phyloP scores from a whole-genome alignment of 495 filamentous ascomycete genomes.

The Stereocaulon alpinum region DNA sequence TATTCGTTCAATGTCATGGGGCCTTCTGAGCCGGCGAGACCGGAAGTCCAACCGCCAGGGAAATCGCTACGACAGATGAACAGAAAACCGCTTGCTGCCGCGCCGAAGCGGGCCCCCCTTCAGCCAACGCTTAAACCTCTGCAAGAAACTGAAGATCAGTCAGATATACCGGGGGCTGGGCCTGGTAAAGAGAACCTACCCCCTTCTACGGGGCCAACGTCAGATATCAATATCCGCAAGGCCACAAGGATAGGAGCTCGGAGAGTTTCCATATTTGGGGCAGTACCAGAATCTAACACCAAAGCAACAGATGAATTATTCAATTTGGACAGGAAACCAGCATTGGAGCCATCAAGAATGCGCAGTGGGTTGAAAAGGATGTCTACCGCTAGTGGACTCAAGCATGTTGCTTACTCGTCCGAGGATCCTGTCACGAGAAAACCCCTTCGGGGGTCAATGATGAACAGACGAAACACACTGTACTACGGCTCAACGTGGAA shows the following conservation, averaged over 20 bases:
- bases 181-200: conserved; percentile 36
- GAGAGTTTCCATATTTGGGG: not conserved
- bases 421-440: not conserved
- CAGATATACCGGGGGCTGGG: conserved; percentile 34
- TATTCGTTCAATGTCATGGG: conserved; percentile 1
- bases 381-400: not conserved
- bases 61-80: conserved; percentile 25
- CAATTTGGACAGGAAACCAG: not conserved
- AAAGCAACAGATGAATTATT: not conserved
- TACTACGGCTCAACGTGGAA: conserved; percentile 6
- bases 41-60: not conserved
- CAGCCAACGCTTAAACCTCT: conserved; percentile 28
- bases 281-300: not conserved
- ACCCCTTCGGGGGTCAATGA: not conserved
- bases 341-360: not conserved
- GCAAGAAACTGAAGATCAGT: conserved; percentile 23
- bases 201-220: not conserved
- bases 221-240: not conserved
- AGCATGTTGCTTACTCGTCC: not conserved
- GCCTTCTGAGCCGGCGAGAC: conserved; percentile 17
- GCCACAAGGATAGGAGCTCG: not conserved
- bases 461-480: not conserved
- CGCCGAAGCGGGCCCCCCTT: conserved; percentile 30
- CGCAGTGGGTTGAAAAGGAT: not conserved
- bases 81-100: conserved; percentile 24